Evolutionary conservation across 768 basidiomycete species (phyloP).

Genomic region (Phaeolepiota aurea): DNA sequence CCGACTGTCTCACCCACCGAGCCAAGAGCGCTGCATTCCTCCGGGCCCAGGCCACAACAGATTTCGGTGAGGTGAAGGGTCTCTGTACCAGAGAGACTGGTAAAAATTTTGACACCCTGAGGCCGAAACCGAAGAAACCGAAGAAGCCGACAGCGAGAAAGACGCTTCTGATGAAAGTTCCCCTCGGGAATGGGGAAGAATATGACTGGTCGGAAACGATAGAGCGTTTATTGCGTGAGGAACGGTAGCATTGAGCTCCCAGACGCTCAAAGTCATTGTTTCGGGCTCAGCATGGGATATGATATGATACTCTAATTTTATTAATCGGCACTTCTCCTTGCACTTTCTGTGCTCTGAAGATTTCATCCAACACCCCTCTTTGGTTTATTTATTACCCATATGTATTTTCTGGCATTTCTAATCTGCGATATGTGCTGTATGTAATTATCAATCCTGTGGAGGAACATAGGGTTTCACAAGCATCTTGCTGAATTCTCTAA

Average conservation of each 20-base stretch:
- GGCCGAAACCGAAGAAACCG: constrained; percentile 12
- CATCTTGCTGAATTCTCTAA: constrained; percentile 91
- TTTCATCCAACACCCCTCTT: neutral
- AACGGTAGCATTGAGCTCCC: too few species aligned
- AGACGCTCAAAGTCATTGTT: too few species aligned
- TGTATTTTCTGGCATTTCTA: too few species aligned
- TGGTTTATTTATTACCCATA: neutral
- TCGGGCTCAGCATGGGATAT: too few species aligned
- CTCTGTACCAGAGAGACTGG: constrained; percentile 50
- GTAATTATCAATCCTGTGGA: constrained; percentile 32
- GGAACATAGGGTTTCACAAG: constrained; percentile 75
- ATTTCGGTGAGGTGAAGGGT: constrained; percentile 63
- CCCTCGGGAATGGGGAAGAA: constrained; percentile 31
- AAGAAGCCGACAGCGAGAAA: constrained; percentile 12
- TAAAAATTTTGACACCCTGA: constrained; percentile 26
- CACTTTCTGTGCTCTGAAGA: neutral
- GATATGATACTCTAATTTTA: neutral
- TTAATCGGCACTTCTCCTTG: neutral
- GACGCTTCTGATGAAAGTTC: constrained; percentile 12
- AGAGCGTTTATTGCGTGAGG: constrained; percentile 19
- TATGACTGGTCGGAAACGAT: constrained; percentile 34
- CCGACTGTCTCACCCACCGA: constrained; percentile 61
- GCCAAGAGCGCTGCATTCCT: constrained; percentile 59
- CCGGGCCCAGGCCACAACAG: constrained; percentile 67
- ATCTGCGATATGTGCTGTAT: too few species aligned